Base-by-base conservation (phyloP, 352 stramenopile species). In the Pythium pectinolyticum region DNA sequence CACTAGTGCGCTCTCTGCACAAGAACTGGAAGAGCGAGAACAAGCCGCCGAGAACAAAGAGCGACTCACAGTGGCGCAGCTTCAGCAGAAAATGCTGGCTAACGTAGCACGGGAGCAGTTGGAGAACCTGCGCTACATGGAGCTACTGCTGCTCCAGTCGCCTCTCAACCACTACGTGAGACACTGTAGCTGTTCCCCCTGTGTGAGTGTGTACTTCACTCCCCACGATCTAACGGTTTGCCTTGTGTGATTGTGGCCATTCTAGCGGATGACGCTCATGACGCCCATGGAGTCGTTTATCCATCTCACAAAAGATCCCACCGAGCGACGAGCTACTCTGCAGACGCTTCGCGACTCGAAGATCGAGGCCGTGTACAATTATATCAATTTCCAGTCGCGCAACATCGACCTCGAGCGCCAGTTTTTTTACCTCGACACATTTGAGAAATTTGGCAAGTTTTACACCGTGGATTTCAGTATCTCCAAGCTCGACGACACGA, bases 381-480 rank as follows among this genome's bases (percentile, higher is more conserved):
- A 78, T 40, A 69, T 89, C 28, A 67, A 84, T 32, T 69, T 69
- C 24, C 75, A 87, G 43, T 72, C 75, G 30, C 73, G 68, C 4
- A 66, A 72, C n/a, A 80, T 89, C 19, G 75, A 89, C 32, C 54
- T 75, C 6, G 74, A 77, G 30, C 69, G 77, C 15, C 73, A 85
- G 52, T 89, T 85, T 40, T 86, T 86, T 50, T 85, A 85, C 64
- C 54, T 89, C 14, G 79, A 89, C 50, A 84, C 73, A 10, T 89
- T 89, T 46, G 77, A 84, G 43, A 72, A 77, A 28, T 89, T 89
- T 39, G 77, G 79, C 55, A 89, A 89, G 52, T 82, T 80, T 46
- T 86, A 84, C 72, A 86, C 79, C 1, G 75, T 89, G 48, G 79
- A 89, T 52, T 85, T 88, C 43, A 88, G 74, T 61, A 73, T 86